A percentile compares a stretch with the other conserved stretches of the same genome.
Evolutionary conservation across 1,139 yeast genomes (phyloP).

Genomic region (Nematodospora anomalae): DNA sequence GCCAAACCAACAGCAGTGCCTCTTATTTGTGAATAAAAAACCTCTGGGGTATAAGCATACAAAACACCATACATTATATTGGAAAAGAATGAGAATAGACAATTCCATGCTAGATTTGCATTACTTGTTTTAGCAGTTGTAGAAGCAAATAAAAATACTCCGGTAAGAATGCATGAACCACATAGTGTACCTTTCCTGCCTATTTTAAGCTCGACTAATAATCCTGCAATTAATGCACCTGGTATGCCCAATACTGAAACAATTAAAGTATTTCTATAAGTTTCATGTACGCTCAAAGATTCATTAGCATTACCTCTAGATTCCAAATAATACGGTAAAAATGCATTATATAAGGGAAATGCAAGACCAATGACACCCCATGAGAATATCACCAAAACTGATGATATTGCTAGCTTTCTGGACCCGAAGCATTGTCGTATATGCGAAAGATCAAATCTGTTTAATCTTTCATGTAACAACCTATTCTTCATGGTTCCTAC

Average conservation of each 20-base stretch:
- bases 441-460: slow-evolving; percentile 32
- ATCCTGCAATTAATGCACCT: slow-evolving; percentile 41
- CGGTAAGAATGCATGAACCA: slow-evolving; percentile 36
- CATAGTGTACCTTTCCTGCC: slow-evolving; percentile 44
- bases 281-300: slow-evolving; percentile 33
- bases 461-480: slow-evolving; percentile 25
- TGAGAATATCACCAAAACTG: slow-evolving; percentile 34
- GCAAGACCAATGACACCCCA: slow-evolving; percentile 50
- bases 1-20: slow-evolving; percentile 48
- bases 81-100: slow-evolving; percentile 41
- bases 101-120: slow-evolving; percentile 46
- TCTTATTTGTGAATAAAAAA: slow-evolving; percentile 40
- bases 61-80: slow-evolving; percentile 47
- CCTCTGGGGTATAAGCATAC: slow-evolving; percentile 48
- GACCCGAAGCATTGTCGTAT: slow-evolving; percentile 39
- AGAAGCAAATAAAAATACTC: slow-evolving; percentile 40
- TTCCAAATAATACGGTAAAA: slow-evolving; percentile 41
- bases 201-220: slow-evolving; percentile 37
- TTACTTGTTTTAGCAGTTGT: slow-evolving; percentile 43
- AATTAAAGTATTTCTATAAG: slow-evolving; percentile 42
- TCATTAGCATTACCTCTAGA: slow-evolving; percentile 32
- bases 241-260: slow-evolving; percentile 45
- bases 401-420: slow-evolving; percentile 32
- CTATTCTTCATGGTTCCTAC: slow-evolving; percentile 13
- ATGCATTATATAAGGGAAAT: slow-evolving; percentile 47